Evolutionary conservation across 495 filamentous ascomycete genomes (phyloP), one percentile per base, ranked within the genome.

Genomic region (Xylaria sp.): DNA sequence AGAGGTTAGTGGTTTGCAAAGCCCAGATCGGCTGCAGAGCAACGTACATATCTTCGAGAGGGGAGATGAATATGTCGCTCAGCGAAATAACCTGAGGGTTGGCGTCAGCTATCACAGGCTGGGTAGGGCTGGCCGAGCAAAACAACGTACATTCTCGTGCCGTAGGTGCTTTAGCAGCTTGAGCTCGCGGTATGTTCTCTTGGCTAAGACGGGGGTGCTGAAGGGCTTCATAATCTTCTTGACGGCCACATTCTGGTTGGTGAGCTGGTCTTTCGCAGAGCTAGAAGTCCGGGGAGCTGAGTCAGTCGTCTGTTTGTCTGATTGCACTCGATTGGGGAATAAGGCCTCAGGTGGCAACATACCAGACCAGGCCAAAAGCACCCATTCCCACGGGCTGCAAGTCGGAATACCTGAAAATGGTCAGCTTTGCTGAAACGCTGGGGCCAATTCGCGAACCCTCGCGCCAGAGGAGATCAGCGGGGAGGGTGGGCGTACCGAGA

Each of bases 191-290:
- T 99, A 99, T 33, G 96, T 99, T 78, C 96, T 87, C 86, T 99
- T 99, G 26, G 96, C 96, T 50, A 99, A 84, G 55, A 99, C 96
- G 7, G 96, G 96, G 14, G 96, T 99, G 86, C 94, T 97, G 84
- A 99, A 99, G 8, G 96, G 96, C 86, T 99, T 99, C 97, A 99
- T 98, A 78, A 99, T 99, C 87, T 99, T 99, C 89, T 99, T 99
- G 76, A 99, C 94, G 40, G 96, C 96, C 69, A 99, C 96, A 78
- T 93, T 93, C 79, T 97, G 93, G 76, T 86, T 90, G 64, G 97
- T 98, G 80, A 99, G 93, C 86, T 98, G 93, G 80, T 99, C 96
- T 83, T 92, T 95, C 69, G 96, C 96, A 57, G 96, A 97, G 83
- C 96, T 99, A 79, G 74, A 66, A 40, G n/a, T 11, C 53, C 61